Base-by-base conservation (phyloP, 164 flowering plant genomes). In the Tetracentron sinense region DNA sequence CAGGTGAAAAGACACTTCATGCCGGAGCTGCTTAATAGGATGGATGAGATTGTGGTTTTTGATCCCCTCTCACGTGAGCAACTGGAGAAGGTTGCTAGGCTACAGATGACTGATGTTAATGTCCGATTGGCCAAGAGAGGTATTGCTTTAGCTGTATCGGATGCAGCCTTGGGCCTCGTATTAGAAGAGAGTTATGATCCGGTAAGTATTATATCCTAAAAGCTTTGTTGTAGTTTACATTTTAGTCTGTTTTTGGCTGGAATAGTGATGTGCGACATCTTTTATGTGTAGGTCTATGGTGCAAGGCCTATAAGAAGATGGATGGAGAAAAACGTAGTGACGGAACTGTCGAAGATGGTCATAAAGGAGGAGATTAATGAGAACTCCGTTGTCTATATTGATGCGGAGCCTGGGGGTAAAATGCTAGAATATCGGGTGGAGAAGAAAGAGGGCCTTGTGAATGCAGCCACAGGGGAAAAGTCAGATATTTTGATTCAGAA, bases 251-350 rank as follows among this genome's bases (percentile, higher is more conserved):
- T 6, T 19, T 54, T 31, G 20, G 30, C 3, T 22, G 6, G 1
- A 25, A 28, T 20, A 46, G 6, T 27, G 17, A 47, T 2, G 10
- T 25, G 2, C 21, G 46, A 25, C 55, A 0, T 50, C 23, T 49
- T 1, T 38, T 1, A 11, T 22, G 19, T 58, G 26, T 67, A 90
- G 94, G 90, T 87, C 12, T 90, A 88, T 66, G 98, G 96, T 16
- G 96, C 98, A 1, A 81, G 98, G 42, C 96, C 98, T 0, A 92
- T 92, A 4, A 81, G 96, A 72, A 85, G 98, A 52, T 92, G 96
- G 96, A 66, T 90, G 22, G 96, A 92, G 84, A 92, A 71, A 78
- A 82, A 66, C 69, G 98, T 90, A 47, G 98, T 92, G 58, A 92
- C 96, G 0, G 82, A 90, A 74, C 67, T 92, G 7, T 89, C 96